phyloP scores from a whole-genome alignment of 83 land plant genomes.

The Diphasiastrum complanatum region DNA sequence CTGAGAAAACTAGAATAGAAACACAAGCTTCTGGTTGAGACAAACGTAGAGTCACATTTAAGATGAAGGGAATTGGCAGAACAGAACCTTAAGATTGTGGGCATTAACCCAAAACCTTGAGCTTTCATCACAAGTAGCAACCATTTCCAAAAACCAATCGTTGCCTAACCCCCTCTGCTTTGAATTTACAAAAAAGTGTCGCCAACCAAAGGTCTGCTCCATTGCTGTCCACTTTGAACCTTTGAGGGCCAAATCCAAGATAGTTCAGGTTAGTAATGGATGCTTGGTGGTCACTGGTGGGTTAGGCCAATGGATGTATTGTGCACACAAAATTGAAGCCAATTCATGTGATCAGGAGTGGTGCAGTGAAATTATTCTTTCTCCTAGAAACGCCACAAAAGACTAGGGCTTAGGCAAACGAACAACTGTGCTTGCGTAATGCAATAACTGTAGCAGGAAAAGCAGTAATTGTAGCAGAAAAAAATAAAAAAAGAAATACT shows the following conservation, averaged over 20 bases:
- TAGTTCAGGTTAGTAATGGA: not conserved
- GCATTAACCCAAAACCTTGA: slow-evolving; percentile 38
- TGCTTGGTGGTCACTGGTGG: not conserved
- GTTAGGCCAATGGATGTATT: not conserved
- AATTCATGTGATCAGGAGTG: too few species aligned
- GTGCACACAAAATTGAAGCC: too few species aligned
- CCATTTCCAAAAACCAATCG: slow-evolving; percentile 44
- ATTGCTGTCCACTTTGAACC: slow-evolving; percentile 46
- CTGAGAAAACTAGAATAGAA: not conserved
- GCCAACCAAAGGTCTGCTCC: slow-evolving; percentile 41
- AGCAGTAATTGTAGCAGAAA: not conserved
- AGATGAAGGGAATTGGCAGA: not conserved
- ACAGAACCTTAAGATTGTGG: slow-evolving; percentile 32
- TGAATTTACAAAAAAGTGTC: slow-evolving; percentile 28
- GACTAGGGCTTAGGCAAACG: too few species aligned
- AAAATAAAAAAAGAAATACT: not conserved
- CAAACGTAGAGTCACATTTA: not conserved
- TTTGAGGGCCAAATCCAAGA: not conserved
- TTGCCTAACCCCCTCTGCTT: slow-evolving; percentile 32
- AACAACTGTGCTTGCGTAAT: not conserved
- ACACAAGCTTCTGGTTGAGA: not conserved
- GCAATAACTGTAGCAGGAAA: not conserved
- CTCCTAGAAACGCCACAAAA: too few species aligned
- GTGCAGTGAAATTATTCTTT: too few species aligned
- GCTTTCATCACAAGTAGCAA: slow-evolving; percentile 36